Base-by-base conservation (phyloP, 83 land plant species). In the Picea abies region DNA sequence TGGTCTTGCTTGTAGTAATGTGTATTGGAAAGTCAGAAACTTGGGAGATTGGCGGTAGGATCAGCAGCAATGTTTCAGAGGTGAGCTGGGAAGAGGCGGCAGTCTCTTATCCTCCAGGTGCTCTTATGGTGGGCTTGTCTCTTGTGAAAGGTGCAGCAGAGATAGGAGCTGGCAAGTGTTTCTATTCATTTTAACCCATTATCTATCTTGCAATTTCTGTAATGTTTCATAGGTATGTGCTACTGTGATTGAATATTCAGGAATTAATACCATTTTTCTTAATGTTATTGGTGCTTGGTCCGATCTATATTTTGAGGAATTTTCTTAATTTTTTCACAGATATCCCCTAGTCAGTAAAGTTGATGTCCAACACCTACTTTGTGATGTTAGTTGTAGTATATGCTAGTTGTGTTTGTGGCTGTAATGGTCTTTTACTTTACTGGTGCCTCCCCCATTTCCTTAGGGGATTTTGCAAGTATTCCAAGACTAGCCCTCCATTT, bases 51-150 rank as follows among this genome's bases (percentile, higher is more conserved):
- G 61, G 25, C 26, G 77, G 58, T 56, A 56, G 58, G 15, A 66
- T 78, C 62, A 60, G 37, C 16, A 25, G 62, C 39, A 78, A 78
- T 78, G 39, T 11, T 7, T 26, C 80, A 60, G 80, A 56, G 63
- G 11, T 78, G 63, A 4, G 25, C 15, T 78, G 80, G 80, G 80
- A 78, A 32, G 80, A 56, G 39, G 17, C 15, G 39, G 23, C 16
- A 32, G 52, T 15, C 3, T 56, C 80, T 60, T 58, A 78, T 60
- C 63, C 80, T 78, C 19, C 32, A 60, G 41, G 63, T 14, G 23
- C 80, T 52, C 80, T 78, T 32, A 78, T 78, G 80, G 80, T 78
- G 80, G 80, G 80, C 29, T 60, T 78, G 63, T 23, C 80, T 60
- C 80, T 78, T 56, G 63, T 78, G 11, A 26, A 78, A 56, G 80